Evolutionary conservation across 305 asterid genomes (phyloP).

Genomic region (Fraxinus nigra): DNA sequence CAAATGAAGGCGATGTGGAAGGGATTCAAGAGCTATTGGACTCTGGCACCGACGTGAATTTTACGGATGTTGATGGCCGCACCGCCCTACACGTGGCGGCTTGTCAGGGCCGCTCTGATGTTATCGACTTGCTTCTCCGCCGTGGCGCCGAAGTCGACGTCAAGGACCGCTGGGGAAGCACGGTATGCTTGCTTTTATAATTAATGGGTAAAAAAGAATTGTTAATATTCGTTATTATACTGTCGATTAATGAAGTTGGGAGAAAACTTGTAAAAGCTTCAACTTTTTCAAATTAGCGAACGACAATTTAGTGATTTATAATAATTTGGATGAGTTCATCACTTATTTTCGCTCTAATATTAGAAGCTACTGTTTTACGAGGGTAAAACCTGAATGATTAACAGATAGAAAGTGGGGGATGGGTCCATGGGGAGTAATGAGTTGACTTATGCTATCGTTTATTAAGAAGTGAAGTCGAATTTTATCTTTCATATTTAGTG

Average conservation of each 20-base stretch:
- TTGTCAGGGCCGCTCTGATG: slow-evolving; percentile 68
- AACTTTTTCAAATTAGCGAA: background rate
- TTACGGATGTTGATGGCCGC: slow-evolving; percentile 68
- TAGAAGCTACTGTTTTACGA: background rate
- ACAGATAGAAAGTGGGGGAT: background rate
- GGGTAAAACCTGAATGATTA: background rate
- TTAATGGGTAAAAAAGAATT: background rate
- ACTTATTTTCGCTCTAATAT: background rate
- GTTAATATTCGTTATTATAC: background rate
- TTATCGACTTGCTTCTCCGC: slow-evolving; percentile 55
- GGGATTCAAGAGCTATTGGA: slow-evolving; percentile 70
- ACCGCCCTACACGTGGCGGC: slow-evolving; percentile 84
- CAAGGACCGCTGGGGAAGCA: slow-evolving; percentile 85
- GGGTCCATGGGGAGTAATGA: background rate
- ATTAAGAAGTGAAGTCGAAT: background rate
- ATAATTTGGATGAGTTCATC: background rate
- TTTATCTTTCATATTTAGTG: background rate
- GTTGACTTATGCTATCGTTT: background rate
- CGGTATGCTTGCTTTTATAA: slow-evolving; percentile 45
- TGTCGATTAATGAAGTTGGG: slow-evolving; percentile 3
- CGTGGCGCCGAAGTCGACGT: slow-evolving; percentile 59
- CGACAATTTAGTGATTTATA: background rate
- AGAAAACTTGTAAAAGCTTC: background rate
- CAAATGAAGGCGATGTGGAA: slow-evolving; percentile 75
- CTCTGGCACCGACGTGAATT: slow-evolving; percentile 56